Conservation (phyloP, 2,329 filamentous ascomycete species). For the Hypoxylon sp. region DNA sequence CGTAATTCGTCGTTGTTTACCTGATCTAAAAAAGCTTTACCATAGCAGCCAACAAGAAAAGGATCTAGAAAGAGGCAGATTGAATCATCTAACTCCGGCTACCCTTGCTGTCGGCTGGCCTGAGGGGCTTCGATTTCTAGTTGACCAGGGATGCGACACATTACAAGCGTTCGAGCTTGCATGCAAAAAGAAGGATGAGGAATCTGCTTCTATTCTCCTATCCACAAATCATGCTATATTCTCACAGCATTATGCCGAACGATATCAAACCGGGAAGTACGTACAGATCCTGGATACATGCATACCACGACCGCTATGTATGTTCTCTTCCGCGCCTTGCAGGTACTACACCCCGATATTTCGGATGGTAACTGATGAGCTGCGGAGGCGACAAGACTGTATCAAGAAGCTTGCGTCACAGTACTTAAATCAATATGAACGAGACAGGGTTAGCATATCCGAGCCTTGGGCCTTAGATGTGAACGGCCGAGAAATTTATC, state of each 20-base stretch:
- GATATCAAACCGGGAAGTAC: neutral
- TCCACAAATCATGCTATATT: slow-evolving; percentile 12
- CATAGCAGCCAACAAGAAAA: neutral
- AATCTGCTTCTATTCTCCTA: slow-evolving; percentile 22
- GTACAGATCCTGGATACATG: too few relatives aligned
- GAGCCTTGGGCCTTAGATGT: neutral
- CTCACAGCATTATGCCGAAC: neutral
- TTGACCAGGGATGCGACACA: neutral
- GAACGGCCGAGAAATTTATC: neutral
- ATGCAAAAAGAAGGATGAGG: neutral
- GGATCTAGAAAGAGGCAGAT: neutral
- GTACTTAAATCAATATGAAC: slow-evolving; percentile 12
- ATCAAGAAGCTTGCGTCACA: slow-evolving; percentile 1
- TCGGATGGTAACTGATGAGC: slow-evolving; percentile 5
- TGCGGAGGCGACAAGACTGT: slow-evolving; percentile 7
- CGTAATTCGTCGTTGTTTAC: slow-evolving; percentile 11
- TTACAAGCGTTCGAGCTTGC: neutral
- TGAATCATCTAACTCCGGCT: neutral
- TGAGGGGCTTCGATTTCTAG: slow-evolving; percentile 18
- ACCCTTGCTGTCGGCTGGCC: slow-evolving; percentile 16
- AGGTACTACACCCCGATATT: neutral
- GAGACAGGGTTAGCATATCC: slow-evolving; percentile 1
- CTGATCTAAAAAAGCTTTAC: slow-evolving; percentile 1
- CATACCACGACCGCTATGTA: neutral
- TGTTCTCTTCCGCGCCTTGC: neutral